Evolutionary conservation across 2,329 filamentous ascomycete species (phyloP).

Genomic region (Rasamsonia emersonii): DNA sequence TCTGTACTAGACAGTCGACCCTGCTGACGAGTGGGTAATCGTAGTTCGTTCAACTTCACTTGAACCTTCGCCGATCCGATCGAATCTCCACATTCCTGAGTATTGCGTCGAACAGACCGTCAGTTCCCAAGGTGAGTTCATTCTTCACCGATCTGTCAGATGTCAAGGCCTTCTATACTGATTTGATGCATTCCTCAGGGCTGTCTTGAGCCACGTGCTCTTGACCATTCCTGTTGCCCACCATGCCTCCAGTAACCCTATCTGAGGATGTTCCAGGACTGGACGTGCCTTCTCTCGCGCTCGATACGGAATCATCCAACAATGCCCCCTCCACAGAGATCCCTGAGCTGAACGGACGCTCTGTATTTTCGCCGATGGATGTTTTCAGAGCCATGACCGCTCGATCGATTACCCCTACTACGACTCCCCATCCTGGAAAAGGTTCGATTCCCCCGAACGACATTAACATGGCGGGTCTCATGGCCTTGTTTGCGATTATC

Average conservation of each 20-base stretch:
- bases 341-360: constrained; percentile 4
- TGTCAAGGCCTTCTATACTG: no score
- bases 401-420: constrained; percentile 16
- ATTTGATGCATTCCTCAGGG: background rate
- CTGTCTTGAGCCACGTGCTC: constrained; percentile 29
- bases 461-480: constrained; percentile 55
- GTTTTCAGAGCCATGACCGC: constrained; percentile 20
- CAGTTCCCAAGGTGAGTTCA: no score
- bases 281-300: constrained; percentile 6
- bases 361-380: constrained; percentile 15
- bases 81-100: background rate
- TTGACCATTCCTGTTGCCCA: constrained; percentile 15
- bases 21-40: background rate
- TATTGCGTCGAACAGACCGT: no score
- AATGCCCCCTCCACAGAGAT: constrained; percentile 8
- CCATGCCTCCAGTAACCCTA: constrained; percentile 24
- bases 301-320: constrained; percentile 6
- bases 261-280: constrained; percentile 16
- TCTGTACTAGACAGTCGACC: background rate
- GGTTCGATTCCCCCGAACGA: constrained; percentile 32
- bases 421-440: constrained; percentile 21
- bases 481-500: constrained; percentile 78
- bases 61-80: background rate
- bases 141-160: no score
- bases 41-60: background rate